Conservation (phyloP, 139 green algal genomes). For the Spirogloea muscicola region DNA sequence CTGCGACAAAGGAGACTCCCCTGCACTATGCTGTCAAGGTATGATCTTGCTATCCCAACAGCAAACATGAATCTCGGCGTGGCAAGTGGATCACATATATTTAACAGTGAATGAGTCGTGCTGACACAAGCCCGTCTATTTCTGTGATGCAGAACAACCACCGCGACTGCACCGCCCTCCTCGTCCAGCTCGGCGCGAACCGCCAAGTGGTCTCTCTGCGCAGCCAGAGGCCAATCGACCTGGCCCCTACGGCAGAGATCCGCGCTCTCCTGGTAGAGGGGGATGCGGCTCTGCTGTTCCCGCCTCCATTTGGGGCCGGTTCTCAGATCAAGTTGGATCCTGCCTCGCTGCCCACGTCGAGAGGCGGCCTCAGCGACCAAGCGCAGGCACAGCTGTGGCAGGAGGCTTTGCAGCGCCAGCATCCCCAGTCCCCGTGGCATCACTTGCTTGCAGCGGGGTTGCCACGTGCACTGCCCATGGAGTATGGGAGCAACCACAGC, state of each 20-base stretch:
- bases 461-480: too few species aligned
- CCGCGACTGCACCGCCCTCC: conserved; percentile 15
- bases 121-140: neutral
- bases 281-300: neutral
- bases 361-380: neutral
- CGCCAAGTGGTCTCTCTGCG: conserved; percentile 10
- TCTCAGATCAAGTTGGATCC: too few species aligned
- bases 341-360: neutral
- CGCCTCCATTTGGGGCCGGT: neutral
- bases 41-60: neutral
- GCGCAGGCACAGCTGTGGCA: neutral
- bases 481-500: too few species aligned
- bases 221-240: conserved; percentile 12
- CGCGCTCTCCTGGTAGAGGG: conserved; percentile 14
- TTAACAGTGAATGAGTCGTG: neutral
- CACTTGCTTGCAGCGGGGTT: too few species aligned
- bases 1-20: conserved; percentile 27
- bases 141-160: conserved; percentile 23
- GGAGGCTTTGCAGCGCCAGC: neutral
- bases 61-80: neutral
- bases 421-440: neutral
- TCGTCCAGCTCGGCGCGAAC: conserved; percentile 17
- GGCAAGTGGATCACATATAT: neutral
- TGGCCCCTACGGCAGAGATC: conserved; percentile 16
- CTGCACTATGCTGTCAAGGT: conserved; percentile 42